Conservation (phyloP, 2,329 filamentous ascomycete species). For the Venturia effusa region DNA sequence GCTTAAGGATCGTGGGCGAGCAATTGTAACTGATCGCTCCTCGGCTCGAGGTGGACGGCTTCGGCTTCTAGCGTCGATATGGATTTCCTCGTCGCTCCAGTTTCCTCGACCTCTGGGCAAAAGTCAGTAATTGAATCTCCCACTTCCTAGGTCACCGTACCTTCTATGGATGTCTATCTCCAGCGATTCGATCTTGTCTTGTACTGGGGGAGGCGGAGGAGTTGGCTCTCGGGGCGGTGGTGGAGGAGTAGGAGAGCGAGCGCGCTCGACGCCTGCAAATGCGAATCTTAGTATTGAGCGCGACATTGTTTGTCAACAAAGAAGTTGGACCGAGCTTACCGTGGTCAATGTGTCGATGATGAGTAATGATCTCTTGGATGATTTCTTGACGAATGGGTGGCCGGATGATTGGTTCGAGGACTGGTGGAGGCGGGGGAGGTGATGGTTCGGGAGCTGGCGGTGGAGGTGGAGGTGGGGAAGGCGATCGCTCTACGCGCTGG, state of each 20-base stretch:
- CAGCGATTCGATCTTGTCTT: conserved; percentile 39
- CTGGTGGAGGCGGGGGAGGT: conserved; percentile 34
- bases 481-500: conserved; percentile 31
- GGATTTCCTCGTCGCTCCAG: conserved; percentile 53
- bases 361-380: conserved; percentile 80
- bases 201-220: conserved; percentile 38
- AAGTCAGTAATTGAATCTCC: neutral
- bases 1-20: conserved; percentile 29
- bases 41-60: conserved; percentile 13
- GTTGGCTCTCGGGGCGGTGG: conserved; percentile 18
- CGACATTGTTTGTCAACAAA: neutral
- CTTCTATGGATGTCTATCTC: conserved; percentile 47
- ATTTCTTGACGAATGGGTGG: conserved; percentile 81
- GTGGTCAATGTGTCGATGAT: conserved; percentile 79
- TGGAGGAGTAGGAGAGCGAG: conserved; percentile 32
- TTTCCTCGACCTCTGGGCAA: conserved; percentile 33
- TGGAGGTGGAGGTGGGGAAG: conserved; percentile 37
- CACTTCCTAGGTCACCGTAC: conserved; percentile 23
- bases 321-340: conserved; percentile 42
- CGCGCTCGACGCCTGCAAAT: conserved; percentile 32
- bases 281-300: conserved; percentile 12
- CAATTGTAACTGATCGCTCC: conserved; percentile 19
- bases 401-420: conserved; percentile 55
- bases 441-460: conserved; percentile 43
- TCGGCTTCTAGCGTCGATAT: conserved; percentile 37